These are phyloP conservation scores for Fusarium graminum DNA, from an alignment of 2,329 filamentous ascomycete genomes.

Conservation along the genomic window DNA sequence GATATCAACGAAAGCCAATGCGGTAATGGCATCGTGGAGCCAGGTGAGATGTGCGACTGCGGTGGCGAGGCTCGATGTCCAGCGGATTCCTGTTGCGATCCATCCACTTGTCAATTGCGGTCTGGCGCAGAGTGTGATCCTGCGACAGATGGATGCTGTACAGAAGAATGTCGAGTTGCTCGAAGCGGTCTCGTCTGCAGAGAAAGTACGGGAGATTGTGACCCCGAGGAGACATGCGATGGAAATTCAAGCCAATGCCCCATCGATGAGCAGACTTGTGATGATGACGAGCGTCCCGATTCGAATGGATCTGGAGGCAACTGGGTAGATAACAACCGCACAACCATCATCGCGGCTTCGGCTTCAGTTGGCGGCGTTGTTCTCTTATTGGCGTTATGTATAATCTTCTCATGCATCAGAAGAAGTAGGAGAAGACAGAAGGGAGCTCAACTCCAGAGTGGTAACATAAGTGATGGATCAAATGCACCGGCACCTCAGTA, in stretches of 20 bases:
- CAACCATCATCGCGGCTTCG: slow-evolving; percentile 24
- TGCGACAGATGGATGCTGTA: slow-evolving; percentile 20
- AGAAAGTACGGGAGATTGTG: slow-evolving; percentile 18
- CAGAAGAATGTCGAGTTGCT: slow-evolving; percentile 23
- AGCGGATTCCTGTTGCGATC: slow-evolving; percentile 23
- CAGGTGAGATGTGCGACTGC: slow-evolving; percentile 33
- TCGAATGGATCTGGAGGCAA: not conserved
- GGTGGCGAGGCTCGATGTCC: slow-evolving; percentile 20
- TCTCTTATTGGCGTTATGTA: slow-evolving; percentile 1
- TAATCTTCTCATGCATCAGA: slow-evolving; percentile 12
- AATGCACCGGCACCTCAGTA: not conserved
- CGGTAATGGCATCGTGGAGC: slow-evolving; percentile 71
- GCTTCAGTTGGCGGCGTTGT: slow-evolving; percentile 31
- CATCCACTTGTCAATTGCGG: slow-evolving; percentile 23
- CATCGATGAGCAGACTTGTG: slow-evolving; percentile 20
- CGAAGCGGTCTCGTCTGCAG: slow-evolving; percentile 13
- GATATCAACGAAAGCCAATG: slow-evolving; percentile 83
- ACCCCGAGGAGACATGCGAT: slow-evolving; percentile 29
- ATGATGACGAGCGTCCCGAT: not conserved
- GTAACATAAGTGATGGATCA: slow-evolving; percentile 10
- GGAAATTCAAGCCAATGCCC: slow-evolving; percentile 26
- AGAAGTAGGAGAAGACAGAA: slow-evolving; percentile 9
- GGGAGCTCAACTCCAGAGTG: slow-evolving; percentile 3
- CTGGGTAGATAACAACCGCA: slow-evolving; percentile 37
- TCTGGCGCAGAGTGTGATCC: slow-evolving; percentile 28